A percentile compares a stretch with the other conserved stretches of the same genome.
Conservation (phyloP, 306 rosid species). For the Canavalia ensiformis region DNA sequence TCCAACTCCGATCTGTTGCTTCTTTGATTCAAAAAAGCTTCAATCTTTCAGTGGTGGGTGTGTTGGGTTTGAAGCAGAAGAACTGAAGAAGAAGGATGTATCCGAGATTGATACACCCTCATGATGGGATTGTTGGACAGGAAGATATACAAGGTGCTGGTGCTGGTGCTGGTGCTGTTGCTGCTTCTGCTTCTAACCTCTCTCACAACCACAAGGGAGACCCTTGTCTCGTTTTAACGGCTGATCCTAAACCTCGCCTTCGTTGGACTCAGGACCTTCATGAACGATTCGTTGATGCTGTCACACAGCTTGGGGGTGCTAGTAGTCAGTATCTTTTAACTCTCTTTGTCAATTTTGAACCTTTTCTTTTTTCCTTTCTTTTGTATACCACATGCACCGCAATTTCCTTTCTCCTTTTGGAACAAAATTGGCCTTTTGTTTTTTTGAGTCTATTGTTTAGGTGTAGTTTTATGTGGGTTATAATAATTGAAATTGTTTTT, state of each 20-base stretch:
- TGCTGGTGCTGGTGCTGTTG: slow-evolving; percentile 30
- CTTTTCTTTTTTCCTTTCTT: neutral
- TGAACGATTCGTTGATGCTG: slow-evolving; percentile 95
- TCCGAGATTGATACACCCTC: slow-evolving; percentile 77
- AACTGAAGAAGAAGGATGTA: slow-evolving; percentile 59
- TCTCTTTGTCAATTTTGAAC: neutral
- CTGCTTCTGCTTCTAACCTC: slow-evolving; percentile 38
- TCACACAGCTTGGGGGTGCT: slow-evolving; percentile 96
- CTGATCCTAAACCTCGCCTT: slow-evolving; percentile 99
- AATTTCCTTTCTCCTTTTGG: no score
- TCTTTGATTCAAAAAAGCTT: slow-evolving; percentile 5
- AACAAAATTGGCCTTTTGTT: slow-evolving; percentile 3
- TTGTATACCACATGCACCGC: no score
- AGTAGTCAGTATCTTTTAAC: slow-evolving; percentile 59
- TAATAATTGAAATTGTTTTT: slow-evolving; percentile 15
- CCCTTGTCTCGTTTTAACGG: slow-evolving; percentile 91
- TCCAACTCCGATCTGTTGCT: slow-evolving; percentile 33
- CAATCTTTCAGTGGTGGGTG: neutral
- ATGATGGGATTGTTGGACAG: slow-evolving; percentile 58
- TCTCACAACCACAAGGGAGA: slow-evolving; percentile 67
- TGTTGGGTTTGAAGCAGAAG: slow-evolving; percentile 28
- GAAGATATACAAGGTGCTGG: slow-evolving; percentile 65
- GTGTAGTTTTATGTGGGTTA: neutral
- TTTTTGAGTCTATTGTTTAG: neutral
- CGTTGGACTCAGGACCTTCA: slow-evolving; percentile 99